Percentiles rank a stretch among this genome's conserved stretches.
phyloP scores from a whole-genome alignment of 1,284 basidiomycete genomes.

The Ceratobasidium sp. region DNA sequence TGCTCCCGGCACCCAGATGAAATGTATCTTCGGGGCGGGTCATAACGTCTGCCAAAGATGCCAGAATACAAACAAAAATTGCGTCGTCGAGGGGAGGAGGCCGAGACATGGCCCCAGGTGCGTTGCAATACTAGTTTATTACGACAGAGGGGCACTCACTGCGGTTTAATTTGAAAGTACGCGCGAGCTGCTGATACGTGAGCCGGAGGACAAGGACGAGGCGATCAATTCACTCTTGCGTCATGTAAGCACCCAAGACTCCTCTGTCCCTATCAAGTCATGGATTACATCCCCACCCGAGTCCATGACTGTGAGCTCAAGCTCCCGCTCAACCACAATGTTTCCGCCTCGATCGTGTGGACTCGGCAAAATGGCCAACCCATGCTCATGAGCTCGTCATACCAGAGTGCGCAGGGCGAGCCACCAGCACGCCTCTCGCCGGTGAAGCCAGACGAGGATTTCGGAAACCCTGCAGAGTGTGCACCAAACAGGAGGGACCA shows the following conservation, averaged over 20 bases:
- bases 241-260: constrained; percentile 62
- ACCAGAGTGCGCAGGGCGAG: neutral
- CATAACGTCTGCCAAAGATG: constrained; percentile 68
- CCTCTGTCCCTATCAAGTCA: too few relatives aligned
- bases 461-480: neutral
- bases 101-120: constrained; percentile 79
- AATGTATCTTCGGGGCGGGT: constrained; percentile 75
- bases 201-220: constrained; percentile 82
- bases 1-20: constrained; percentile 65
- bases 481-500: constrained; percentile 54
- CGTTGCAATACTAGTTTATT: constrained; percentile 55
- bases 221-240: constrained; percentile 83
- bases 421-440: neutral
- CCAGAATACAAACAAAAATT: constrained; percentile 61
- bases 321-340: constrained; percentile 71
- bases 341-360: constrained; percentile 75
- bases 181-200: constrained; percentile 80
- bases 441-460: constrained; percentile 4
- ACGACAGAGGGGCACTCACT: constrained; percentile 46
- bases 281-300: too few relatives aligned
- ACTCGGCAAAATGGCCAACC: constrained; percentile 53
- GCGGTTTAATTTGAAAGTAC: constrained; percentile 62
- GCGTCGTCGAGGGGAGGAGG: constrained; percentile 82
- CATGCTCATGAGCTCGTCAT: constrained; percentile 54
- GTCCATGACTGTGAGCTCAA: neutral